Base-by-base conservation (phyloP, 768 basidiomycete genomes). In the Lactarius trivialis region DNA sequence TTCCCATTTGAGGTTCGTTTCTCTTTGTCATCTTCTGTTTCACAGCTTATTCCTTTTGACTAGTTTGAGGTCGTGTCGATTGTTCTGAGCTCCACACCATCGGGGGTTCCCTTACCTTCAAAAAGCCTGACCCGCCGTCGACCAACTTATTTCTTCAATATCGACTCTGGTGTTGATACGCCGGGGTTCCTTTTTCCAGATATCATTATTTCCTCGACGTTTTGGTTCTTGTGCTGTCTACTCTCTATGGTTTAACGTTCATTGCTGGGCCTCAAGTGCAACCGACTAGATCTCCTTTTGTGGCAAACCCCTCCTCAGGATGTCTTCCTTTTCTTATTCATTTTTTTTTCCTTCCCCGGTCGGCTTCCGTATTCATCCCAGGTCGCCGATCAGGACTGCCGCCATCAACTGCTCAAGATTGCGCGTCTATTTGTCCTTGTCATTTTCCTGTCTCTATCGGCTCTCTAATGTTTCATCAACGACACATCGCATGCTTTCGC, bases 341-440 rank as follows among this genome's bases (percentile, higher is more conserved):
- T 36, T 12, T 65, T 49, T 48, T 57, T 24, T 56, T 54, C 34
- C 39, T 61, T 52, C 56, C 32, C 67, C 67, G 60, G 65, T 70
- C 68, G 68, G 70, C 73, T 67, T 71, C 73, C 75, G 75, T 76
- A 79, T 79, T 79, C 76, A 78, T 80, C 73, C 75, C 74, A 77
- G 77, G 72, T 72, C 68, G 75, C 70, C 73, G 70, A 68, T 33
- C 63, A 59, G 57, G 58, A 49, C 66, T 58, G 61, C 68, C 67
- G 67, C 68, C 36, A 59, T 60, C 60, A 52, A 11, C 21, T 63
- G 63, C 54, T 55, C 50, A 49, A 65, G 66, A 65, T 57, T 26
- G 65, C 67, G 45, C 55, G 48, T 60, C 57, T 60, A 9, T 55
- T 53, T 53, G 24, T 24, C 45, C 21, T 41, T 48, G 37, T 32